Evolutionary conservation across 192 early-diverging fungal genomes (phyloP).

Genomic region (Paraglomus brasilianum): DNA sequence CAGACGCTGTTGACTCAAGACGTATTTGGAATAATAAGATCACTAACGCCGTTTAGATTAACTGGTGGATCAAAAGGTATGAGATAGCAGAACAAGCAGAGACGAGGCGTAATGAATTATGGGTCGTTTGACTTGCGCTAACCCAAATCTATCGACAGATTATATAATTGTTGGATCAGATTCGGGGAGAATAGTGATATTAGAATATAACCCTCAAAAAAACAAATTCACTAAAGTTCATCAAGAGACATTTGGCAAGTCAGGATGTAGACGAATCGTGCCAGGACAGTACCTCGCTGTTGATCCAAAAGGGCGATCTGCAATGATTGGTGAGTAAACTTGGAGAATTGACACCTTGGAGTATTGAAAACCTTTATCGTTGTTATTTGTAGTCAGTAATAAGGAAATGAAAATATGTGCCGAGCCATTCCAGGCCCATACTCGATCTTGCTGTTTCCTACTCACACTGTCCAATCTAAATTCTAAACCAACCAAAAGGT

Average conservation of each 20-base stretch:
- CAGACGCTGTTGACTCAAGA: conserved; percentile 68
- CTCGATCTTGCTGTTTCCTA: conserved; percentile 1
- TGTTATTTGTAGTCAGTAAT: no score
- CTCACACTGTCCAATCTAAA: not conserved
- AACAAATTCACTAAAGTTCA: conserved; percentile 81
- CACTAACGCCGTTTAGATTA: conserved; percentile 80
- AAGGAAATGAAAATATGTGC: no score
- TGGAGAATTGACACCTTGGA: conserved; percentile 19
- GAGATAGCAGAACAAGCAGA: not conserved
- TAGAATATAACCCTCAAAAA: conserved; percentile 80
- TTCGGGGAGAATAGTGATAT: conserved; percentile 82
- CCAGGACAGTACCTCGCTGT: conserved; percentile 95
- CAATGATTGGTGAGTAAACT: conserved; percentile 72
- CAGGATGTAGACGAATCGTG: conserved; percentile 83
- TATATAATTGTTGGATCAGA: conserved; percentile 89
- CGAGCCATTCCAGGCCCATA: not conserved
- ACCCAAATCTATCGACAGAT: conserved; percentile 53
- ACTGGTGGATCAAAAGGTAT: conserved; percentile 86
- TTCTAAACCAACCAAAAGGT: conserved; percentile 41
- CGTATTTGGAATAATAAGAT: conserved; percentile 84
- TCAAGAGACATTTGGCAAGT: conserved; percentile 92
- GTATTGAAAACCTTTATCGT: no score
- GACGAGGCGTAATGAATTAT: not conserved
- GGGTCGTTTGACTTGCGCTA: not conserved
- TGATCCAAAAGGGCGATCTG: conserved; percentile 95